Evolutionary conservation across 192 early-diverging fungal species (phyloP), one percentile per base, ranked within the genome.

Genomic region (Coemansia javaensis): DNA sequence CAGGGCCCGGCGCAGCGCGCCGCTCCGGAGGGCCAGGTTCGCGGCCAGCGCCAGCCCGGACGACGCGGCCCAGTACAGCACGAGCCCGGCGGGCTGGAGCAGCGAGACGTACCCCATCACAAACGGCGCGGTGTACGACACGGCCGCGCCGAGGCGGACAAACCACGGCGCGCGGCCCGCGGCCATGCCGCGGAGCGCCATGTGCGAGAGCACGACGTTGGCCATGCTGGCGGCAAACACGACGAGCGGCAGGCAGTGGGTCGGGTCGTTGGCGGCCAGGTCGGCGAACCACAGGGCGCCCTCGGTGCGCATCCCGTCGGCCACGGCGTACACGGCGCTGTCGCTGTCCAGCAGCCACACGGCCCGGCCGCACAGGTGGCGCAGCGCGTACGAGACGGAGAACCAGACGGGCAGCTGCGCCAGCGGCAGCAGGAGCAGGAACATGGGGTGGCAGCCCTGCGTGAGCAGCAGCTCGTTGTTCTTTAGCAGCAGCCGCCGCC

Each of bases 401-500:
- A 74, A 12, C 70, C 70, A 74, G 25, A 74, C 36, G 4, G 70
- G 63, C n/a, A 66, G 13, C 58, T 74, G 70, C 24, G 20, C 17
- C 30, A 74, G 12, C n/a, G 70, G 52, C 37, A 74, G 23, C 30
- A 58, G 3, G 5, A 58, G 3, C 18, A 30, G 39, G 36, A 62
- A 50, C 18, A 58, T 2, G 31, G 70, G 70, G 22, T 74, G 70
- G 31, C 70, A 66, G 3, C 59, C 63, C 33, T 74, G 53, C n/a
- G 27, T 30, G 8, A 57, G 17, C 70, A 61, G 44, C 45, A 74
- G 37, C 28, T 46, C 27, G 37, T 65, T 53, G 27, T 53, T 51
- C 38, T 66, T 65, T 5, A 12, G 23, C 9, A 16, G 23, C n/a
- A 65, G 21, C 30, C 36, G 23, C 7, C 24, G 20, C 18, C 21